phyloP scores from a whole-genome alignment of 495 filamentous ascomycete species.

The Parmelia sp. region DNA sequence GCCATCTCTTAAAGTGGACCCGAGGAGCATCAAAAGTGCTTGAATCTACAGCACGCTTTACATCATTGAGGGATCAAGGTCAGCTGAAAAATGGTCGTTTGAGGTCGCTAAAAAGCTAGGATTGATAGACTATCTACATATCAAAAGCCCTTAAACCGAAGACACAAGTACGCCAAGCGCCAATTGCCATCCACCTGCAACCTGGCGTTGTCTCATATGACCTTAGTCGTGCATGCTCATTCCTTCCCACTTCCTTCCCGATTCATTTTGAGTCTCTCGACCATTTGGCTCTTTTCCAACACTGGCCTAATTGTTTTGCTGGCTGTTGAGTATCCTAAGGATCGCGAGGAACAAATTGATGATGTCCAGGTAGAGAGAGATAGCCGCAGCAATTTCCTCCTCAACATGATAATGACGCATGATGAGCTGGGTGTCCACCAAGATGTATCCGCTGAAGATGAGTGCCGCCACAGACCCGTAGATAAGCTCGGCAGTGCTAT shows the following conservation, averaged over 20 bases:
- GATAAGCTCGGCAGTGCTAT: constrained; percentile 68
- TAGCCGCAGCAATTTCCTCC: constrained; percentile 96
- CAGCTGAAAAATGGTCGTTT: not conserved
- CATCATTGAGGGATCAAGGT: not conserved
- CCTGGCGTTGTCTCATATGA: too few relatives aligned
- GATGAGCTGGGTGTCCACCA: constrained; percentile 93
- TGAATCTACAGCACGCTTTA: not conserved
- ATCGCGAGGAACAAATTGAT: constrained; percentile 96
- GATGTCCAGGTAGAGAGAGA: constrained; percentile 91
- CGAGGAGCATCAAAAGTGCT: not conserved
- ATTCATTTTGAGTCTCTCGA: too few relatives aligned
- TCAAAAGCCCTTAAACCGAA: not conserved
- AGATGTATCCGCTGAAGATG: constrained; percentile 87
- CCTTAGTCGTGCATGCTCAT: not conserved
- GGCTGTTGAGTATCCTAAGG: constrained; percentile 81
- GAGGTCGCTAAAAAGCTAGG: not conserved
- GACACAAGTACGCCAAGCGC: not conserved
- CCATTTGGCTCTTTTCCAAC: not conserved
- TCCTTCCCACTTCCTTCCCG: not conserved
- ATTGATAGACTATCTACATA: not conserved
- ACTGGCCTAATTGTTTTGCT: constrained; percentile 63
- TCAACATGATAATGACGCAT: constrained; percentile 95
- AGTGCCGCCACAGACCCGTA: constrained; percentile 77
- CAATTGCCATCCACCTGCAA: not conserved
- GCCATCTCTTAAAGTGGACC: too few relatives aligned